Evolutionary conservation across 768 basidiomycete species (phyloP).

Genomic region (Macrocybe gigantea): DNA sequence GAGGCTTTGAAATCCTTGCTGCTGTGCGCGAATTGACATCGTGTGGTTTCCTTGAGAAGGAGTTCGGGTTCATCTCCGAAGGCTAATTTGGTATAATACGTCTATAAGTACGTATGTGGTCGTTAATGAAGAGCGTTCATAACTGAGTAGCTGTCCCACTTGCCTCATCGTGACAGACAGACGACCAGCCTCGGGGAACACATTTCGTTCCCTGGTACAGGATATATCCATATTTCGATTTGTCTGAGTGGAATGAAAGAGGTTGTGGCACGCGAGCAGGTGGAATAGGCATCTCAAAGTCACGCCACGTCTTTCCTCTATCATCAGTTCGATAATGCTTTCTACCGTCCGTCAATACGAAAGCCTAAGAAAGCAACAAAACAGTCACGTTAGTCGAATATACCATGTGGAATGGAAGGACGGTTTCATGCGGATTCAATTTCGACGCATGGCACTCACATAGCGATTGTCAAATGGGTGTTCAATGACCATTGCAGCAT

Average conservation of each 20-base stretch:
- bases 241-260: slow-evolving; percentile 84
- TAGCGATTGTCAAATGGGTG: slow-evolving; percentile 83
- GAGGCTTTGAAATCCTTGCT: slow-evolving; percentile 77
- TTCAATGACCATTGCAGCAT: slow-evolving; percentile 67
- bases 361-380: slow-evolving; percentile 50
- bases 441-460: slow-evolving; percentile 31
- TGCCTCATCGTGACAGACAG: slow-evolving; percentile 70
- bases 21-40: slow-evolving; percentile 89
- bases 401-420: background rate
- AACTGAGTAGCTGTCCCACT: slow-evolving; percentile 12
- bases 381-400: too few species aligned
- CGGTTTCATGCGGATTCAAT: slow-evolving; percentile 14
- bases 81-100: slow-evolving; percentile 83
- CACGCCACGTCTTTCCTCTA: slow-evolving; percentile 81
- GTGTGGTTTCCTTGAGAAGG: slow-evolving; percentile 65
- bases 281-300: slow-evolving; percentile 61
- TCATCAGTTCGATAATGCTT: slow-evolving; percentile 88
- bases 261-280: slow-evolving; percentile 58
- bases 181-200: slow-evolving; percentile 44
- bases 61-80: slow-evolving; percentile 57
- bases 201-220: slow-evolving; percentile 77
- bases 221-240: slow-evolving; percentile 63
- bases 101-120: slow-evolving; percentile 37
- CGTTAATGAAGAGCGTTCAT: background rate
- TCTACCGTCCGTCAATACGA: slow-evolving; percentile 68